These are phyloP conservation scores for Pythium rhizo-oryzae DNA, from an alignment of 352 stramenopile genomes.

Conservation along the genomic window DNA sequence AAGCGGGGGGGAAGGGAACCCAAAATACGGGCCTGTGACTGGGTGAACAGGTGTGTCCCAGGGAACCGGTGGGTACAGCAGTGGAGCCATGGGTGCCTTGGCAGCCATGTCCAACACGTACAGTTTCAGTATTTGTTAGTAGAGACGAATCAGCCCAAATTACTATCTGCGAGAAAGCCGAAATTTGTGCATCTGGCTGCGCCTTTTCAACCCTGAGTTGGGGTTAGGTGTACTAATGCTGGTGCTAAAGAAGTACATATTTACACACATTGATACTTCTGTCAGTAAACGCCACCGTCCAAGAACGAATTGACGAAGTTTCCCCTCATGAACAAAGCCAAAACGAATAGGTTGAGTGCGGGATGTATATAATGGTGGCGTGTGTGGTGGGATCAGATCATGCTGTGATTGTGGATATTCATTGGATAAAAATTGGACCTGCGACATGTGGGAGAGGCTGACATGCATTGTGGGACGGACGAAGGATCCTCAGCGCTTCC, in stretches of 20 bases:
- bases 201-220: too few relatives aligned
- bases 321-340: too few relatives aligned
- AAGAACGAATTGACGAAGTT: too few relatives aligned
- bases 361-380: conserved; percentile 1
- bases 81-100: neutral
- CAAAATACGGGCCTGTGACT: conserved; percentile 1
- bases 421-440: neutral
- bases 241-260: too few relatives aligned
- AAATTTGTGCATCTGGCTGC: neutral
- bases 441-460: neutral
- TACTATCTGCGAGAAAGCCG: neutral
- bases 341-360: too few relatives aligned
- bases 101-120: neutral
- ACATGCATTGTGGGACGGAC: too few relatives aligned
- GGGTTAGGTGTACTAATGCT: too few relatives aligned
- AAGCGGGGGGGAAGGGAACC: neutral
- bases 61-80: conserved; percentile 1
- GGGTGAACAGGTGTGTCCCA: neutral
- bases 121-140: neutral
- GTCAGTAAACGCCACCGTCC: too few relatives aligned
- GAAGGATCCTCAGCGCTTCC: neutral
- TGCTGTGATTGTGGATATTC: neutral
- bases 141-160: neutral
- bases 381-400: neutral
- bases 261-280: too few relatives aligned